Percentiles rank a stretch among this genome's conserved stretches.
phyloP scores from a whole-genome alignment of 352 stramenopile genomes.

The Saprolegnia parasitica region DNA sequence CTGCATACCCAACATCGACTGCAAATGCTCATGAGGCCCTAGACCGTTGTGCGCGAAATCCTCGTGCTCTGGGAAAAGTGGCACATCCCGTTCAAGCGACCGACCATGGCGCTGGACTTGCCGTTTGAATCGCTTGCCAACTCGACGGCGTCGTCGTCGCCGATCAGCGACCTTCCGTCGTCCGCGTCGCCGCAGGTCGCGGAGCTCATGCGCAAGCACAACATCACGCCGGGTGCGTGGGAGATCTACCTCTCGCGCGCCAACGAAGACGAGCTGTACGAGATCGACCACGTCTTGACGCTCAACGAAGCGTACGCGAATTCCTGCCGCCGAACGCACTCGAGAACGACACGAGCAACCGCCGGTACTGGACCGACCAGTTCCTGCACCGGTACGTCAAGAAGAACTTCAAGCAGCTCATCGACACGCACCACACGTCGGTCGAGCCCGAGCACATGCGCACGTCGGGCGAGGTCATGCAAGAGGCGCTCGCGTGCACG shows the following conservation, averaged over 20 bases:
- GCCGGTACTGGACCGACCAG: conserved; percentile 46
- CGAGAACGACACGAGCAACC: conserved; percentile 55
- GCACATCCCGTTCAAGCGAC: neutral
- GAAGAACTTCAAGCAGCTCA: conserved; percentile 36
- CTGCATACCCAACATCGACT: conserved; percentile 14
- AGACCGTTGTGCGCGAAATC: conserved; percentile 22
- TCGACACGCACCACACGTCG: conserved; percentile 18
- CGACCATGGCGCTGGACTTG: neutral
- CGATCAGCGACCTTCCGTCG: conserved; percentile 29
- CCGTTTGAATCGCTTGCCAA: neutral
- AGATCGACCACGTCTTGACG: conserved; percentile 57
- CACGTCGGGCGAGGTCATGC: conserved; percentile 39
- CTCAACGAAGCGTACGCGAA: conserved; percentile 74
- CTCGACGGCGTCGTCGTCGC: conserved; percentile 46
- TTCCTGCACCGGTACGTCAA: conserved; percentile 84
- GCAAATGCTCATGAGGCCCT: neutral
- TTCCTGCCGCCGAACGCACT: conserved; percentile 71
- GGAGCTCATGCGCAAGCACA: conserved; percentile 74
- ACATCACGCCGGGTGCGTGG: conserved; percentile 70
- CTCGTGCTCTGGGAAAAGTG: conserved; percentile 11
- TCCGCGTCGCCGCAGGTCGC: conserved; percentile 54
- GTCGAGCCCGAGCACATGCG: conserved; percentile 23
- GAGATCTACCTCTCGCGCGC: conserved; percentile 72
- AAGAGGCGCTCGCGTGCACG: conserved; percentile 76
- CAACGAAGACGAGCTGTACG: conserved; percentile 57